phyloP scores from a whole-genome alignment of 163 green algal species.

The Coccomyxa subellipsoidea region DNA sequence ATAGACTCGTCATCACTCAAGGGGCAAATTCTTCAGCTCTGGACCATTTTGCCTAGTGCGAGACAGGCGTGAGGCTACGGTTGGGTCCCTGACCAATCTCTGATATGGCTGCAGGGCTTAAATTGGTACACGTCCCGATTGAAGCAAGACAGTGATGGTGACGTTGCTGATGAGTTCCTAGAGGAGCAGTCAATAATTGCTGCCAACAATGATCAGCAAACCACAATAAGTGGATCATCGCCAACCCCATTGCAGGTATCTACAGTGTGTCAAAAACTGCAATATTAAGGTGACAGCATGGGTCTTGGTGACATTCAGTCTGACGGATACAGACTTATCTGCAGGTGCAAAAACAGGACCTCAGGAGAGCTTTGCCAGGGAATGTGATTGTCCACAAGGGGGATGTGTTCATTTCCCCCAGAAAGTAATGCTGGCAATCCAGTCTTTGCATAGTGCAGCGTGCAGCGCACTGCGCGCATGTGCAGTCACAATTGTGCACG shows the following conservation, averaged over 20 bases:
- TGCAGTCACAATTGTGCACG: too few species aligned
- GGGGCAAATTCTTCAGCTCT: too few species aligned
- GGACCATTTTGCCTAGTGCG: too few species aligned
- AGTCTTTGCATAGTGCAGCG: neutral
- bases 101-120: constrained; percentile 25
- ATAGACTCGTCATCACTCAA: too few species aligned
- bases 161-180: constrained; percentile 35
- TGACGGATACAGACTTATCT: neutral
- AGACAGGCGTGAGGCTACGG: too few species aligned
- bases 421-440: neutral
- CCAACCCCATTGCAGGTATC: neutral
- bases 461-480: neutral
- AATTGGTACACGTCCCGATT: constrained; percentile 30
- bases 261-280: too few species aligned
- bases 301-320: neutral
- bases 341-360: neutral
- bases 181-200: constrained; percentile 21
- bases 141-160: constrained; percentile 33
- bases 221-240: neutral
- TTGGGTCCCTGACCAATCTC: neutral
- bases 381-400: constrained; percentile 25
- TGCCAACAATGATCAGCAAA: neutral
- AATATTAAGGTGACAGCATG: too few species aligned
- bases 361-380: constrained; percentile 6
- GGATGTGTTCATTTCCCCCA: constrained; percentile 22